Evolutionary conservation across 2,329 filamentous ascomycete genomes (phyloP).

Genomic region (Claviceps citrina): DNA sequence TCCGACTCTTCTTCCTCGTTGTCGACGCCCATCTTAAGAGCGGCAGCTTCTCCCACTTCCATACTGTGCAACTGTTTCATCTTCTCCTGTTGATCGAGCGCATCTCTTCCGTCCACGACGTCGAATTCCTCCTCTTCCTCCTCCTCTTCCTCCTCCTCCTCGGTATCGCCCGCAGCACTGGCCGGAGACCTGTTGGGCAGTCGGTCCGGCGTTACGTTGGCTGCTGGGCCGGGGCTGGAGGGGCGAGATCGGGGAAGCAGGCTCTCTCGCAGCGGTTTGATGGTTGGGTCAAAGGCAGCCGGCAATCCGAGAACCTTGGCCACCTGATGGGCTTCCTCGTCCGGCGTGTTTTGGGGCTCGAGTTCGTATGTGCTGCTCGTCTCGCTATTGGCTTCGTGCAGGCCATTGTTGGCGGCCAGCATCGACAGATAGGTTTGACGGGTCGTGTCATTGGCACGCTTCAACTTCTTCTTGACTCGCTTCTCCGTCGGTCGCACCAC

Average conservation of each 20-base stretch:
- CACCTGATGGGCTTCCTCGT: conserved; percentile 50
- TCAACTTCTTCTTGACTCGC: conserved; percentile 76
- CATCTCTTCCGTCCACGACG: conserved; percentile 27
- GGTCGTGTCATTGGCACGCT: conserved; percentile 61
- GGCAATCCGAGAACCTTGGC: conserved; percentile 47
- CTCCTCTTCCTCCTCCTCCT: conserved; percentile 15
- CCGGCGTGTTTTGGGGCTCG: conserved; percentile 37
- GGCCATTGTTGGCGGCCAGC: conserved; percentile 45
- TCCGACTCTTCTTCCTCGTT: conserved; percentile 25
- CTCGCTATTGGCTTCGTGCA: conserved; percentile 43
- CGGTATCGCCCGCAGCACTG: conserved; percentile 26
- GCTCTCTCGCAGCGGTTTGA: conserved; percentile 36
- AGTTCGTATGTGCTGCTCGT: conserved; percentile 37
- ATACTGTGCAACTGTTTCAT: conserved; percentile 39
- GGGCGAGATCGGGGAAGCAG: conserved; percentile 11
- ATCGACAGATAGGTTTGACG: conserved; percentile 67
- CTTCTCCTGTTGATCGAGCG: conserved; percentile 32
- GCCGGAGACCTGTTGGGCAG: conserved; percentile 13
- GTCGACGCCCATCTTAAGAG: conserved; percentile 26
- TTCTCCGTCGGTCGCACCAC: conserved; percentile 80
- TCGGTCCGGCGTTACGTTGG: conserved; percentile 9
- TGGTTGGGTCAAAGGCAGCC: conserved; percentile 46
- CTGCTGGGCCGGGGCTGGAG: conserved; percentile 7
- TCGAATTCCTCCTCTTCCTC: conserved; percentile 29
- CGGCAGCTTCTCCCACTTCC: conserved; percentile 43